Base-by-base conservation (phyloP, 352 stramenopile species). In the Phytophthora pini region DNA sequence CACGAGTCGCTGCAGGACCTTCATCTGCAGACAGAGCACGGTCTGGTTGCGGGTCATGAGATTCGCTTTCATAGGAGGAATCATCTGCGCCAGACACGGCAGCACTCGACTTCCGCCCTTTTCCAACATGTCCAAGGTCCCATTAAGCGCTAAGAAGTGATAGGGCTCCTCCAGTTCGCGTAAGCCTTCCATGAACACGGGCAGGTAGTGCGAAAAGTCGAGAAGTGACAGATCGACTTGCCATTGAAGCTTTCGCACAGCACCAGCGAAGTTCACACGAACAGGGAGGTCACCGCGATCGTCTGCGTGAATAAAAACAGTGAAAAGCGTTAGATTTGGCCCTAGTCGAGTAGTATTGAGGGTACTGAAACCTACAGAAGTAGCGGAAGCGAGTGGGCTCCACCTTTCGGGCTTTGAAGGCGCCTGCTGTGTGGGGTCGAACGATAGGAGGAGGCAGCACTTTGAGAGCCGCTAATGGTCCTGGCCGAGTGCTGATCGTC, bases 101-200 rank as follows among this genome's bases (percentile, higher is more conserved):
- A 90, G 68, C 29, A 89, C 81, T 31, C 74, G 76, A 55, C 72
- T 89, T 5, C 83, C 77, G 15, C 88, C 90, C 12, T 82, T 84
- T 15, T 95, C 84, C 3, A 97, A 61, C 65, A 98, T 74, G 55
- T 98, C 87, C 31, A 92, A 76, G 24, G 74, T 87, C 38, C 88
- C 91, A 38, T 92, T 80, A 20, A 90, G 68, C 9, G 88, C 84
- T 17, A 97, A 61, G 56, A 97, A 97, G 22, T 84, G 81, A 79
- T 95, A 95, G 40, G 72, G 91, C 60, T 95, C 82, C 53, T 95
- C 77, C 29, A 90, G 57, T 29, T 97, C 92, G n/a, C 92, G 86
- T 5, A 98, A 67, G 0, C 93, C 93, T 53, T 98, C 93, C 71
- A 98, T 94, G 76, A 98, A 98, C 39, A 98, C 70, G 6, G 93